Percentiles rank a stretch among this genome's conserved stretches.
These are phyloP conservation scores for Calonectria hongkongensis DNA, from an alignment of 2,329 filamentous ascomycete species.

Conservation along the genomic window DNA sequence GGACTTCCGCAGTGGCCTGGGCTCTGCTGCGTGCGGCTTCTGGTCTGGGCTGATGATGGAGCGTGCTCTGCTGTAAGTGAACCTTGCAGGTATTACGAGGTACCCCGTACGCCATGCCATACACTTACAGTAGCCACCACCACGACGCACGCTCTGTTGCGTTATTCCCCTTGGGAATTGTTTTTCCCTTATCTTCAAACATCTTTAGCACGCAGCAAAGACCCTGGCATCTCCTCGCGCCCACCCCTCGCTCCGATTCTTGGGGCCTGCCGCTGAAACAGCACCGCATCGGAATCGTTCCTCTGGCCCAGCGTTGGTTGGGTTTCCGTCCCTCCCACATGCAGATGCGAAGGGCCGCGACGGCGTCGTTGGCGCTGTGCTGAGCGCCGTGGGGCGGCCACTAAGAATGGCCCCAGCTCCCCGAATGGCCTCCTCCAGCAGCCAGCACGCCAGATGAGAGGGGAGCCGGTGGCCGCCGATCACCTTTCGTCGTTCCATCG, in stretches of 20 bases:
- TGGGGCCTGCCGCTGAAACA: conserved; percentile 1
- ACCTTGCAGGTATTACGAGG: not conserved
- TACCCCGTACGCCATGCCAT: too few species aligned
- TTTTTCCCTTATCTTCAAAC: conserved; percentile 13
- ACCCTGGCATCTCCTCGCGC: not conserved
- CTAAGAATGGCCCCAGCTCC: conserved; percentile 18
- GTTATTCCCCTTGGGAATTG: not conserved
- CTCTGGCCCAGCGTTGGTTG: conserved; percentile 3
- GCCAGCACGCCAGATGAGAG: conserved; percentile 2
- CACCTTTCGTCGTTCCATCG: conserved; percentile 10
- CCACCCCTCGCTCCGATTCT: not conserved
- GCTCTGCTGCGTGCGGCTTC: not conserved
- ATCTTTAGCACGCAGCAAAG: not conserved
- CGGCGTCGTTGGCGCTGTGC: conserved; percentile 23
- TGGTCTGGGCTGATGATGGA: not conserved
- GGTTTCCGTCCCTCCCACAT: conserved; percentile 26
- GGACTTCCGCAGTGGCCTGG: not conserved
- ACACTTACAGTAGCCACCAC: too few species aligned
- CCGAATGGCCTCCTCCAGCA: conserved; percentile 32
- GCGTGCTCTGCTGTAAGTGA: conserved; percentile 14
- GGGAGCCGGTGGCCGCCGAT: conserved; percentile 24
- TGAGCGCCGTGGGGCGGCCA: conserved; percentile 28
- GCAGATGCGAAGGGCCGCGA: conserved; percentile 5
- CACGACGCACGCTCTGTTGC: not conserved
- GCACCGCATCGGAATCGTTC: conserved; percentile 21